phyloP scores from a whole-genome alignment of 371 early-diverging fungal genomes.

The Quaeritorhiza haematococci region DNA sequence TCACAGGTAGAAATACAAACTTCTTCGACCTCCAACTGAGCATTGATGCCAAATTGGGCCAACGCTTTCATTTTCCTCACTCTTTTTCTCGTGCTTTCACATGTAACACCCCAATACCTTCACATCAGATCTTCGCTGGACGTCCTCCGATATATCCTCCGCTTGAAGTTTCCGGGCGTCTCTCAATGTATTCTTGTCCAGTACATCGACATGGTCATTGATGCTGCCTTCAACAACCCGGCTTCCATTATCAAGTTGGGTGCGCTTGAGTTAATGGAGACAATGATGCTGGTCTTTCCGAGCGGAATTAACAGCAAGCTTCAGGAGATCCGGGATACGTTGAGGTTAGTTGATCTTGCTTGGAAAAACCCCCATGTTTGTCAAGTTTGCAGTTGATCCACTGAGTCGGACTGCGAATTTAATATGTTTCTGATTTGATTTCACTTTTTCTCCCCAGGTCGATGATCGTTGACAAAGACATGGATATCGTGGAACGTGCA shows the following conservation, averaged over 20 bases:
- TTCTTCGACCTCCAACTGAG: too few relatives aligned
- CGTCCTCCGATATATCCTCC: slow-evolving; percentile 31
- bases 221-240: slow-evolving; percentile 40
- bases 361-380: background rate
- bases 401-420: too few relatives aligned
- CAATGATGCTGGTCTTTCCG: slow-evolving; percentile 42
- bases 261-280: slow-evolving; percentile 37
- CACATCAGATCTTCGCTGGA: slow-evolving; percentile 39
- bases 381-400: too few relatives aligned
- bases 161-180: slow-evolving; percentile 39
- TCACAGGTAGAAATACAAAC: too few relatives aligned
- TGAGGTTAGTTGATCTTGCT: slow-evolving; percentile 11
- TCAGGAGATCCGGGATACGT: slow-evolving; percentile 39
- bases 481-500: slow-evolving; percentile 27
- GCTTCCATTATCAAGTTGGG: slow-evolving; percentile 37
- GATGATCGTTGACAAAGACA: slow-evolving; percentile 30
- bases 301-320: slow-evolving; percentile 33
- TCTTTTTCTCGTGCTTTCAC: background rate
- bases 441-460: slow-evolving; percentile 15
- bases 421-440: too few relatives aligned
- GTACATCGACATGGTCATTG: slow-evolving; percentile 41
- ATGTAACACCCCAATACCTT: background rate
- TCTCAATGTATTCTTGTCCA: slow-evolving; percentile 36
- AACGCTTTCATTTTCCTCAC: background rate
- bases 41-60: too few relatives aligned